Conservation (phyloP, 805 yeast genomes). For the Yarrowia sp. region DNA sequence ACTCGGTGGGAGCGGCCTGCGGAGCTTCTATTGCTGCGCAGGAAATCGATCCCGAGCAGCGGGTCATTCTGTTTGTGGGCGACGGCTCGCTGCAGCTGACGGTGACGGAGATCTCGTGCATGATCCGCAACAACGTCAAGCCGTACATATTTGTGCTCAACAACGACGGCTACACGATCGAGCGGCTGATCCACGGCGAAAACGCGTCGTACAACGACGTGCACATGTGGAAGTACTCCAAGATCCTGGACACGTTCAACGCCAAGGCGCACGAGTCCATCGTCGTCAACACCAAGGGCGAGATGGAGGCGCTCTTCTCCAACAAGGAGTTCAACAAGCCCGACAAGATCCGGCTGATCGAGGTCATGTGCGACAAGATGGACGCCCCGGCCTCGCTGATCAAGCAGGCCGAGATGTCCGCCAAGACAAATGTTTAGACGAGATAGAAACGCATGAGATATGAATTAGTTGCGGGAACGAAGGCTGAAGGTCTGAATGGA, state of each 20-base stretch:
- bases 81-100: constrained; percentile 70
- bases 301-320: constrained; percentile 46
- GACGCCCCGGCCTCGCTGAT: constrained; percentile 64
- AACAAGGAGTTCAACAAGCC: constrained; percentile 44
- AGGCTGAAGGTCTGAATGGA: too few species aligned
- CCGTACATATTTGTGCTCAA: constrained; percentile 62
- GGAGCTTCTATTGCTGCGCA: constrained; percentile 61
- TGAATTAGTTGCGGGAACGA: too few species aligned
- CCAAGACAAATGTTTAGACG: constrained; percentile 43
- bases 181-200: constrained; percentile 58
- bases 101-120: constrained; percentile 61
- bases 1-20: constrained; percentile 59
- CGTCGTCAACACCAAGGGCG: constrained; percentile 49
- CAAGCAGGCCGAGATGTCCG: constrained; percentile 64
- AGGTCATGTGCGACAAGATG: constrained; percentile 55
- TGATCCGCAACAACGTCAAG: constrained; percentile 51
- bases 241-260: constrained; percentile 52
- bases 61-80: constrained; percentile 62
- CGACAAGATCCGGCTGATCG: constrained; percentile 52
- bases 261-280: constrained; percentile 47
- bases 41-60: constrained; percentile 46
- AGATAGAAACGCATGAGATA: not conserved
- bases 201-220: constrained; percentile 58
- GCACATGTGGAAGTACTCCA: constrained; percentile 58
- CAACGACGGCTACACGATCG: constrained; percentile 66